Evolutionary conservation across 1,284 basidiomycete genomes (phyloP).

Genomic region (Macrocystidia cucumis): DNA sequence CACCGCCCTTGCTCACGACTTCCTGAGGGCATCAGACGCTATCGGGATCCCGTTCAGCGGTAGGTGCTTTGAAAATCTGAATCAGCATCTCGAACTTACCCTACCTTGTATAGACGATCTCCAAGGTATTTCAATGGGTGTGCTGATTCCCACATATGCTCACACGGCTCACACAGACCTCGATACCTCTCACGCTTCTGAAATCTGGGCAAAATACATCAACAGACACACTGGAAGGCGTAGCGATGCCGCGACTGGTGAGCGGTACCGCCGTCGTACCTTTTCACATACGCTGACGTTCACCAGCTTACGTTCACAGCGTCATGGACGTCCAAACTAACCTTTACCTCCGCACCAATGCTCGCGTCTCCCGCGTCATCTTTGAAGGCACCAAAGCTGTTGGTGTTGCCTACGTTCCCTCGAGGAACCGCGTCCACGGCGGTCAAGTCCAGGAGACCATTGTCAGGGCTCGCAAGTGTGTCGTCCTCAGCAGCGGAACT

Average conservation of each 20-base stretch:
- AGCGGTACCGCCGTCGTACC: neutral
- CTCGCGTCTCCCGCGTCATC: slow-evolving; percentile 60
- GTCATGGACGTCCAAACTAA: slow-evolving; percentile 63
- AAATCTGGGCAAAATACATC: slow-evolving; percentile 75
- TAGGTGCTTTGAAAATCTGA: slow-evolving; percentile 21
- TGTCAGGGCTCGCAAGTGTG: slow-evolving; percentile 53
- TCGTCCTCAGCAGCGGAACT: slow-evolving; percentile 59
- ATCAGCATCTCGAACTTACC: no score
- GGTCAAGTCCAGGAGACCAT: slow-evolving; percentile 52
- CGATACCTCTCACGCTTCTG: slow-evolving; percentile 52
- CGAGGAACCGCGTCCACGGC: slow-evolving; percentile 49
- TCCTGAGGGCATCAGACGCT: slow-evolving; percentile 55
- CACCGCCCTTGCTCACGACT: slow-evolving; percentile 58
- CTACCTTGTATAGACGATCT: slow-evolving; percentile 43
- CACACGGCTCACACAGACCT: slow-evolving; percentile 32
- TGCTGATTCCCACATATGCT: neutral
- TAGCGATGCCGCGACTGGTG: slow-evolving; percentile 64
- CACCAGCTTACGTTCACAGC: slow-evolving; percentile 58
- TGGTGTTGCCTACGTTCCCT: slow-evolving; percentile 61
- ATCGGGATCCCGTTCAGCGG: slow-evolving; percentile 62
- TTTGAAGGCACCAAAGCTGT: slow-evolving; percentile 68
- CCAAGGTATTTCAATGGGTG: slow-evolving; percentile 30
- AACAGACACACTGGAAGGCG: slow-evolving; percentile 66
- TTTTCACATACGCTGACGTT: neutral
- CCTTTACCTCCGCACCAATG: slow-evolving; percentile 52